A percentile compares a stretch with the other conserved stretches of the same genome.
Conservation (phyloP, 139 green algal genomes). For the Picochlorum sp. region DNA sequence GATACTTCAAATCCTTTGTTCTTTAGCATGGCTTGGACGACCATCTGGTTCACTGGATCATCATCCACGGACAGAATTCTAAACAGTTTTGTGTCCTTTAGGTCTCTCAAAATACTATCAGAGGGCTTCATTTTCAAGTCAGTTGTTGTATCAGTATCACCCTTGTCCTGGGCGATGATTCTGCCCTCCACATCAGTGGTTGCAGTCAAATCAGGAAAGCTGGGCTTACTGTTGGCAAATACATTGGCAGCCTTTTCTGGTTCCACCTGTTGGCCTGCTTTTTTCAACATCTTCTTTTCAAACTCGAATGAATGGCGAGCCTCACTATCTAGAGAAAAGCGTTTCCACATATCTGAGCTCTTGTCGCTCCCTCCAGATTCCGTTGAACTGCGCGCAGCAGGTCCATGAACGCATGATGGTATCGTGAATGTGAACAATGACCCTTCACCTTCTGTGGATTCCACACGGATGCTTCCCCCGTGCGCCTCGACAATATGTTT, state of each 20-base stretch:
- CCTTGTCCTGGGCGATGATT: neutral
- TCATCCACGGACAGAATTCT: slow-evolving; percentile 54
- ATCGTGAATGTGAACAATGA: slow-evolving; percentile 52
- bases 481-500: slow-evolving; percentile 61
- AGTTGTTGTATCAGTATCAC: neutral
- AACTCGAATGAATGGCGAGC: slow-evolving; percentile 1
- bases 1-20: slow-evolving; percentile 40
- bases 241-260: slow-evolving; percentile 11
- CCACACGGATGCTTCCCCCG: slow-evolving; percentile 37
- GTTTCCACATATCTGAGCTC: slow-evolving; percentile 23
- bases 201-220: neutral
- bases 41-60: slow-evolving; percentile 57
- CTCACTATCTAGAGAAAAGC: slow-evolving; percentile 14
- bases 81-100: neutral
- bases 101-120: neutral
- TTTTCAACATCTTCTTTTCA: slow-evolving; percentile 16
- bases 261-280: slow-evolving; percentile 28
- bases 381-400: neutral
- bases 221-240: slow-evolving; percentile 2
- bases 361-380: neutral
- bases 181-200: neutral
- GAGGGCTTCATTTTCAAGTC: neutral
- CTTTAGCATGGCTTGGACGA: slow-evolving; percentile 50
- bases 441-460: slow-evolving; percentile 26
- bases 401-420: neutral